Evolutionary conservation across 768 basidiomycete species (phyloP).

Genomic region (Cubamyces sp.): DNA sequence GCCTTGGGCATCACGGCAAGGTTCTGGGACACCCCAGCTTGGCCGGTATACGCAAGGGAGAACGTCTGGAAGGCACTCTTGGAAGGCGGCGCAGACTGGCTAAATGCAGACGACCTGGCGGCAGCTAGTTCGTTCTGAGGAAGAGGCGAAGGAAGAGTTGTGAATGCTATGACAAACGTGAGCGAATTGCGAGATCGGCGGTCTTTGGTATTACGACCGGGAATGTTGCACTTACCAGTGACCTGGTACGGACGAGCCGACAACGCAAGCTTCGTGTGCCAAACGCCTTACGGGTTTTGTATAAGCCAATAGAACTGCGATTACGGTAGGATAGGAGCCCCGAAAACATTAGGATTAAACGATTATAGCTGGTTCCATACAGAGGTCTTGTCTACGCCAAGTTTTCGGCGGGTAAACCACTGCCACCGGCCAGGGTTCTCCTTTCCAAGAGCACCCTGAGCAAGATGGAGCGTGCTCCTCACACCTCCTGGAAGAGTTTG

Average conservation of each 20-base stretch:
- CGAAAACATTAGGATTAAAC: slow-evolving; percentile 21
- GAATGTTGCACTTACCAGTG: too few relatives aligned
- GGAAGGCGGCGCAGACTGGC: slow-evolving; percentile 51
- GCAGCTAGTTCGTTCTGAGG: slow-evolving; percentile 23
- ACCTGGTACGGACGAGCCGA: too few relatives aligned
- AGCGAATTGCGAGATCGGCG: background rate
- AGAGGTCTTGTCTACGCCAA: slow-evolving; percentile 35
- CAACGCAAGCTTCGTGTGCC: too few relatives aligned
- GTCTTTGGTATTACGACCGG: too few relatives aligned
- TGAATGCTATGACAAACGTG: background rate
- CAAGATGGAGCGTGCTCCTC: slow-evolving; percentile 55
- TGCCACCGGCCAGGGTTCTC: slow-evolving; percentile 21
- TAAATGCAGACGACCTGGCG: slow-evolving; percentile 52
- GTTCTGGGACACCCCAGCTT: slow-evolving; percentile 58
- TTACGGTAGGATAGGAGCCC: too few relatives aligned
- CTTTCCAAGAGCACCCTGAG: slow-evolving; percentile 49
- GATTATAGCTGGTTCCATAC: slow-evolving; percentile 32
- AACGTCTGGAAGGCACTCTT: slow-evolving; percentile 49
- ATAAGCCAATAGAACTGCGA: too few relatives aligned
- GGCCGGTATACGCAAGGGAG: slow-evolving; percentile 48
- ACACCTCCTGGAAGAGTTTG: slow-evolving; percentile 61
- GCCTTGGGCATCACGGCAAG: slow-evolving; percentile 48
- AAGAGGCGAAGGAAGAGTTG: background rate
- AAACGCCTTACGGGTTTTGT: too few relatives aligned
- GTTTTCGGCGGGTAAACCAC: slow-evolving; percentile 35